Base-by-base conservation (phyloP, 306 rosid species). In the Morella rubra region DNA sequence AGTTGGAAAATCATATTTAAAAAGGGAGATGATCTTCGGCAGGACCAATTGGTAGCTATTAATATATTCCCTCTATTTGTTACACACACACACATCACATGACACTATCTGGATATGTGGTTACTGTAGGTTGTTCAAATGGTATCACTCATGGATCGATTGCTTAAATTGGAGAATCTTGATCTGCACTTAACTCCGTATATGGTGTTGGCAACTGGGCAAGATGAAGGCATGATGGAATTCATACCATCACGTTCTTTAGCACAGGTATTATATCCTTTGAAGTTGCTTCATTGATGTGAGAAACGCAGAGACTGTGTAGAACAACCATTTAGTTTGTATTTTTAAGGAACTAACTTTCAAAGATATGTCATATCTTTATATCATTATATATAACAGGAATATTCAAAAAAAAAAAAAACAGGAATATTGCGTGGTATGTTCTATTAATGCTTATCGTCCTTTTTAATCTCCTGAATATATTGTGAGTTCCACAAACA, bases 181-280 rank as follows among this genome's bases (percentile, higher is more conserved):
- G 99, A 95, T 74, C 83, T 95, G 47, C 89, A 89, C 81, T 86
- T 95, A 70, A 95, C 99, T 67, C 99, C 99, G 6, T 95, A 92
- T 81, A 89, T 86, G 84, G 99, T 95, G 80, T 89, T 95, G 51
- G 99, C 99, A 45, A 95, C 97, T 61, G 99, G 97, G 74, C 99
- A 95, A 87, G 99, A 95, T 81, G 99, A 95, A 88, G 97, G 99
- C 90, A 92, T 95, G 97, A 18, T 92, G 85, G 97, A 95, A 80
- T 91, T 90, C 69, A 91, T 95, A 79, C 99, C 99, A 72, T 95
- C 99, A 46, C 93, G 86, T 67, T 88, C 99, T 44, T 84, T 92
- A 79, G 99, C 99, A 0, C 93, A 76, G 96, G 97, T 95, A 82
- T 62, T 18, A 46, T 75, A 44, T 22, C 65, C 71, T 62, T 6